A percentile compares a stretch with the other conserved stretches of the same genome.
phyloP scores from a whole-genome alignment of 352 stramenopile species.

The Globisporangium mamillatum region DNA sequence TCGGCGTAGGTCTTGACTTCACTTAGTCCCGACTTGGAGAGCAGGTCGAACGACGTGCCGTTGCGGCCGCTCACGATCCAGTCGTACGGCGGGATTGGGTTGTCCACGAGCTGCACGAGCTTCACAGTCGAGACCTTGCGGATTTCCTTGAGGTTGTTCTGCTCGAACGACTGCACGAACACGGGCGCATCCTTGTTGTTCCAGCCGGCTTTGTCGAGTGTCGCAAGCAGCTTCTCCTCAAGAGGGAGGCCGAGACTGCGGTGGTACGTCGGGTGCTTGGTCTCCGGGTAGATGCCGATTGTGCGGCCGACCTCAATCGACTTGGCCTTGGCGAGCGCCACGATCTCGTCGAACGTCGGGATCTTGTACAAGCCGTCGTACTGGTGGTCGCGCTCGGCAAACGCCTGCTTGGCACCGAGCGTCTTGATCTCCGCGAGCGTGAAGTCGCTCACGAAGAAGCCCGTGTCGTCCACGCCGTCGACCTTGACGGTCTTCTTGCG shows the following conservation, averaged over 20 bases:
- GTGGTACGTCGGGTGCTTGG: slow-evolving; percentile 85
- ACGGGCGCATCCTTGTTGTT: slow-evolving; percentile 61
- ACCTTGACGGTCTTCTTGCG: slow-evolving; percentile 53
- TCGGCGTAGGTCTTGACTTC: slow-evolving; percentile 68
- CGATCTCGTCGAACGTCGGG: slow-evolving; percentile 87
- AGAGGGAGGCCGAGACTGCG: slow-evolving; percentile 63
- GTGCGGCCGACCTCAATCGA: slow-evolving; percentile 50
- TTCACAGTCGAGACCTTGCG: slow-evolving; percentile 64
- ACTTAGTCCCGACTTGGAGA: slow-evolving; percentile 52
- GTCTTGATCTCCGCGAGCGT: slow-evolving; percentile 89
- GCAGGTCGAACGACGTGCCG: slow-evolving; percentile 50
- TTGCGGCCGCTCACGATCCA: slow-evolving; percentile 56
- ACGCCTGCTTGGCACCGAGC: slow-evolving; percentile 75
- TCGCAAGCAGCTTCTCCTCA: slow-evolving; percentile 70
- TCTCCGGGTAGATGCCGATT: slow-evolving; percentile 86
- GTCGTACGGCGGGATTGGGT: slow-evolving; percentile 44
- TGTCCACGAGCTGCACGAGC: slow-evolving; percentile 59
- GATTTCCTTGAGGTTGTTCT: slow-evolving; percentile 65
- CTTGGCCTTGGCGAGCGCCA: slow-evolving; percentile 74
- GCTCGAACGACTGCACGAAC: slow-evolving; percentile 77
- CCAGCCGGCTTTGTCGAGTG: slow-evolving; percentile 70
- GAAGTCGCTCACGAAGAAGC: slow-evolving; percentile 92
- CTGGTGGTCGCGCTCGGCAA: slow-evolving; percentile 71
- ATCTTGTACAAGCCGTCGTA: slow-evolving; percentile 87
- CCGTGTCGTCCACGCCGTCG: slow-evolving; percentile 49